Conservation (phyloP, 2,329 filamentous ascomycete species). For the Ampelomyces quisqualis region DNA sequence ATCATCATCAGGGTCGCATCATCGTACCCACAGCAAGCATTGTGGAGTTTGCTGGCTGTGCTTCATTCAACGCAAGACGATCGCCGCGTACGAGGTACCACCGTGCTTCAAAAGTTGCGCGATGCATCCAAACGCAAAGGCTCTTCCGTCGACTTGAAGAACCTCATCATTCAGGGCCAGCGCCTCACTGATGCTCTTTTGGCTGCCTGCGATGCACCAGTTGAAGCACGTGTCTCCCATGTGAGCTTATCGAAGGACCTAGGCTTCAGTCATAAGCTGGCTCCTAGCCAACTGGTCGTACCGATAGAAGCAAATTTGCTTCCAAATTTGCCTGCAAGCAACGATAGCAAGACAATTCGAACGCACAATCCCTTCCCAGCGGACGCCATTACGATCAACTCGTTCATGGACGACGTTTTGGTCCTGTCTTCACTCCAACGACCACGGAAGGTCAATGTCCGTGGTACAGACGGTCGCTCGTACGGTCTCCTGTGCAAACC, state of each 20-base stretch:
- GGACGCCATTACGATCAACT: constrained; percentile 78
- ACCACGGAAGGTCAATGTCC: constrained; percentile 82
- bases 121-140: constrained; percentile 56
- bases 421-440: constrained; percentile 90
- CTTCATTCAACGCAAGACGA: constrained; percentile 77
- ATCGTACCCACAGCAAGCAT: constrained; percentile 82
- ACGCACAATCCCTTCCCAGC: constrained; percentile 81
- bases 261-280: constrained; percentile 78
- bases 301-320: constrained; percentile 84
- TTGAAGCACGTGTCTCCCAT: constrained; percentile 68
- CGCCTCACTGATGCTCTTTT: constrained; percentile 81
- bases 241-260: constrained; percentile 78
- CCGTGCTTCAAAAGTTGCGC: constrained; percentile 46
- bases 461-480: constrained; percentile 81
- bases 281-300: constrained; percentile 82
- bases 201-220: constrained; percentile 73
- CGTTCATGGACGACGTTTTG: constrained; percentile 83
- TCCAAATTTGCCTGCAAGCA: constrained; percentile 71
- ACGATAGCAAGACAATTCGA: constrained; percentile 68
- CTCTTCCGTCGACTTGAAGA: constrained; percentile 64
- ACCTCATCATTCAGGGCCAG: constrained; percentile 74
- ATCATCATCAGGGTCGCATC: constrained; percentile 87
- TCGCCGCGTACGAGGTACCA: constrained; percentile 57
- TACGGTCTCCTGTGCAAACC: constrained; percentile 96
- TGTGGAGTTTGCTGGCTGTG: constrained; percentile 89